Base-by-base conservation (phyloP, 2,329 filamentous ascomycete species). In the Trichoderma aggressivum region DNA sequence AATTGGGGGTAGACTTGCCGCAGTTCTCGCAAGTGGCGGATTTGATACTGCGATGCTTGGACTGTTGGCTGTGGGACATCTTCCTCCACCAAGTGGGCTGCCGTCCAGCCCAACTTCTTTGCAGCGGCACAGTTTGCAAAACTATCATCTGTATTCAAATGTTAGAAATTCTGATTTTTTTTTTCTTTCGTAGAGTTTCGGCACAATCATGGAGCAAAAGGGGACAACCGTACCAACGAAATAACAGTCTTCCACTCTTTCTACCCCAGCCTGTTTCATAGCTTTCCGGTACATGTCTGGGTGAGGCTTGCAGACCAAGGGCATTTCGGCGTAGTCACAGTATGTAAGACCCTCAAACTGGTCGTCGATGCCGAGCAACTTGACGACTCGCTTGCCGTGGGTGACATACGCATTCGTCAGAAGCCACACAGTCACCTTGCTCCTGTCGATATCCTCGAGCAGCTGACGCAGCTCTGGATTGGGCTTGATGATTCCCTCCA, bases 321-420 rank as follows among this genome's bases (percentile, higher is more conserved):
- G 91, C 55, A 88, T 84, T 18, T 87, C 82, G 12, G 84, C 86
- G 81, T 99, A 99, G 81, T 99, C 93, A 79, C 97, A 99, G 80
- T 90, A 99, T 0, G 96, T 99, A 73, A 98, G 89, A 8, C 96
- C 96, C 74, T 98, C 95, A 78, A 99, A 99, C 30, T 95, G 83
- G 79, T 97, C 93, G 2, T 97, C 94, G 28, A 99, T 85, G 2
- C 88, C 90, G 2, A 99, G 85, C 24, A 99, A 84, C 72, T 87
- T 89, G 14, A 98, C 89, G 0, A 99, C 96, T 55, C 94, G 85
- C 77, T 89, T 90, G 36, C 90, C 96, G 78, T 99, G 96, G 39
- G 86, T 98, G 74, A 97, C 85, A 77, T 99, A 98, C 26, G 97
- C 96, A 78, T 99, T 99, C 2, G 97, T 99, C 77, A 99, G 91